A percentile compares a stretch with the other conserved stretches of the same genome.
These are phyloP conservation scores for Boechera retrofracta DNA, from an alignment of 345 rosid genomes.

Conservation along the genomic window DNA sequence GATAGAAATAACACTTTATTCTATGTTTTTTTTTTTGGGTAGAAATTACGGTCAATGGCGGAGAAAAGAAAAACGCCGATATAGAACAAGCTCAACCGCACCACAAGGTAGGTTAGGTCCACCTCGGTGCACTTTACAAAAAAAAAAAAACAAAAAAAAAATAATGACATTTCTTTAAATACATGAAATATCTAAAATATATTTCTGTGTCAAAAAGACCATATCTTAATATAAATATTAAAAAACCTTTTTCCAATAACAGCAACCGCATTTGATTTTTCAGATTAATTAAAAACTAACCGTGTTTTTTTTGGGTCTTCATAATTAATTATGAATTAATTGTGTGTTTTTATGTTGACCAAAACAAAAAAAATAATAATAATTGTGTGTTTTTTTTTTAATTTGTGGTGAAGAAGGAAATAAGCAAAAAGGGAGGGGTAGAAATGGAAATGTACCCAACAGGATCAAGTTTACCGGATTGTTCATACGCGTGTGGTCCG, in stretches of 20 bases:
- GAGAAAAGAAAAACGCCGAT: slow-evolving; percentile 19
- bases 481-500: slow-evolving; percentile 89
- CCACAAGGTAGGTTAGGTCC: slow-evolving; percentile 27
- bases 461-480: slow-evolving; percentile 94
- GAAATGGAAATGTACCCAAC: slow-evolving; percentile 62
- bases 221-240: too few species aligned
- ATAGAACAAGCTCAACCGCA: slow-evolving; percentile 33
- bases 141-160: too few species aligned
- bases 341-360: too few species aligned
- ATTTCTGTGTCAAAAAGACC: background rate
- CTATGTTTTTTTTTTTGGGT: background rate
- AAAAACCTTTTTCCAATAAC: background rate
- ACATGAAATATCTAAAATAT: background rate
- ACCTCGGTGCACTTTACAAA: background rate
- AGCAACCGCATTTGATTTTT: background rate
- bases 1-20: background rate
- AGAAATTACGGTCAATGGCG: slow-evolving; percentile 37
- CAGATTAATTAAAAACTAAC: background rate
- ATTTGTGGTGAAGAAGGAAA: slow-evolving; percentile 12
- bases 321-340: background rate
- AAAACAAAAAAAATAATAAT: too few species aligned
- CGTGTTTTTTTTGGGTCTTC: background rate
- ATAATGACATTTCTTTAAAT: too few species aligned
- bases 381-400: background rate
- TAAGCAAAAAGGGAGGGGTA: slow-evolving; percentile 26